Percentiles rank a stretch among this genome's conserved stretches.
Evolutionary conservation across 2,329 filamentous ascomycete species (phyloP).

Genomic region (Fusarium succisae): DNA sequence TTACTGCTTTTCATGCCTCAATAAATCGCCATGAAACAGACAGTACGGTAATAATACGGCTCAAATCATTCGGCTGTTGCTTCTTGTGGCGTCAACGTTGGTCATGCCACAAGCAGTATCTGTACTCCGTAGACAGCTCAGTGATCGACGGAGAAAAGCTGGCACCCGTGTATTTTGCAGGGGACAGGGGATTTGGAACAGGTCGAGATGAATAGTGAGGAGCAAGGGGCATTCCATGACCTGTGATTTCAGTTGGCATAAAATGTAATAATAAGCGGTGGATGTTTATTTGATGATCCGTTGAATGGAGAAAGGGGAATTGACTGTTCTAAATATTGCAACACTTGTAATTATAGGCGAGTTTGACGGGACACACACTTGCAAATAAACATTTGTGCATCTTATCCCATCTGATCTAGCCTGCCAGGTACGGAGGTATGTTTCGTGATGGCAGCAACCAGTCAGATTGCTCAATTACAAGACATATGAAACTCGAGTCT

Average conservation of each 20-base stretch:
- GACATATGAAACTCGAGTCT: conserved; percentile 4
- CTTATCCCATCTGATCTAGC: conserved; percentile 21
- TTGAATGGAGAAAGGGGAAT: conserved; percentile 13
- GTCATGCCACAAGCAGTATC: conserved; percentile 13
- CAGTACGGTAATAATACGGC: not conserved
- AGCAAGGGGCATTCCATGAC: conserved; percentile 17
- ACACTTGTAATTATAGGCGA: not conserved
- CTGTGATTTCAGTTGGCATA: conserved; percentile 30
- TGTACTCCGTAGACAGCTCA: not conserved
- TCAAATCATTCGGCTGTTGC: not conserved
- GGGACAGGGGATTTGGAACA: conserved; percentile 14
- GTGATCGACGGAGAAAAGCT: conserved; percentile 6
- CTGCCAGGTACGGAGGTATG: conserved; percentile 16
- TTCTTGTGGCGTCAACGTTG: not conserved
- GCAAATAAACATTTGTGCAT: conserved; percentile 7
- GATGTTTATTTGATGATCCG: conserved; percentile 9
- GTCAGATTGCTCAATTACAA: conserved; percentile 25
- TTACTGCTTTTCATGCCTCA: not conserved
- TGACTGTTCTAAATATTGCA: not conserved
- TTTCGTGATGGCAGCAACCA: conserved; percentile 10
- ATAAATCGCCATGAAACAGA: not conserved
- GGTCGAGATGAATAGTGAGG: conserved; percentile 18
- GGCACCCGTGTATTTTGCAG: not conserved
- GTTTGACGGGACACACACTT: not conserved
- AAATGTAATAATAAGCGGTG: conserved; percentile 35